These are phyloP conservation scores for Solanum appendiculatum DNA, from an alignment of 257 asterid genomes.

Conservation along the genomic window DNA sequence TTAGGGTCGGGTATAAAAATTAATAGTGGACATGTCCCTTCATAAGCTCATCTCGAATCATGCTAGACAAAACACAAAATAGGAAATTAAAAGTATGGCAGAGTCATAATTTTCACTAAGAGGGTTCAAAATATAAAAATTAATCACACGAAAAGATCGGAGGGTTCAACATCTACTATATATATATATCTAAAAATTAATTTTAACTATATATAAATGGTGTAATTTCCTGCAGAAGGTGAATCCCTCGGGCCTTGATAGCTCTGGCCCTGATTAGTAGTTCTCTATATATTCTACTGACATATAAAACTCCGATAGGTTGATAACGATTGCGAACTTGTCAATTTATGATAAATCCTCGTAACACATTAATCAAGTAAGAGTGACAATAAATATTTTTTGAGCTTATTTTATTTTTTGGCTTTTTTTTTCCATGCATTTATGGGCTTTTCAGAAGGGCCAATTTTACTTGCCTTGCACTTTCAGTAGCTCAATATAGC, in stretches of 20 bases:
- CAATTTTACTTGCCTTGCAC: neutral
- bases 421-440: neutral
- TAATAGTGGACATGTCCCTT: neutral
- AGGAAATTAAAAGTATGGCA: neutral
- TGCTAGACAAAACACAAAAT: neutral
- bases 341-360: neutral
- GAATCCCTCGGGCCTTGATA: no score
- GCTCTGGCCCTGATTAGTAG: neutral
- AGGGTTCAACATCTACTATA: no score
- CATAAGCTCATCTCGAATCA: neutral
- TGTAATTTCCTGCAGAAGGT: no score
- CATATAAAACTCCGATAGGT: neutral
- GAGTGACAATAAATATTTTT: neutral
- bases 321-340: neutral
- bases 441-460: neutral
- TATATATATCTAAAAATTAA: no score
- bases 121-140: no score
- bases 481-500: neutral
- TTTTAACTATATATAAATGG: no score
- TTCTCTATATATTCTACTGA: neutral
- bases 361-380: neutral
- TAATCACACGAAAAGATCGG: no score
- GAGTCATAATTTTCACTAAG: no score
- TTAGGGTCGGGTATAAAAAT: neutral
- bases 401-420: neutral